Percentiles rank a stretch among this genome's conserved stretches.
Evolutionary conservation across 2,329 filamentous ascomycete species (phyloP).

Genomic region (Scytalidium sp.): DNA sequence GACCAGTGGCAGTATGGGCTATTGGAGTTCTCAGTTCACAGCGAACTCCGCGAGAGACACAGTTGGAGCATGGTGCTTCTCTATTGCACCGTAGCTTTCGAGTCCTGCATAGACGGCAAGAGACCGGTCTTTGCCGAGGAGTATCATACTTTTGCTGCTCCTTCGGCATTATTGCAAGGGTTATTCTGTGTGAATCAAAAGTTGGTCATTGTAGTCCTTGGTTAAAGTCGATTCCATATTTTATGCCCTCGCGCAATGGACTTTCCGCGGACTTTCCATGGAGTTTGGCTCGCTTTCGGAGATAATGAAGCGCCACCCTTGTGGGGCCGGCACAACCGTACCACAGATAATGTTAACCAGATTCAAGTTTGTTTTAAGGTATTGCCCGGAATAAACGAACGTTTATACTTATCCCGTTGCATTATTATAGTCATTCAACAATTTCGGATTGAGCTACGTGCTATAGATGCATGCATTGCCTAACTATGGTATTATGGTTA

Average conservation of each 20-base stretch:
- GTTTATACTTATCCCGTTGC: no score
- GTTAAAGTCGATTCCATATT: background rate
- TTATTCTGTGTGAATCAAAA: background rate
- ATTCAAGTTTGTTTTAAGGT: no score
- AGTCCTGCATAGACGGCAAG: conserved; percentile 9
- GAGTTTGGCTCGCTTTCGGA: no score
- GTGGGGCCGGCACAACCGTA: no score
- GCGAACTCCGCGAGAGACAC: conserved; percentile 10
- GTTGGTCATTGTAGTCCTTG: no score
- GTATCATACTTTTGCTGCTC: background rate
- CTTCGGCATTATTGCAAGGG: background rate
- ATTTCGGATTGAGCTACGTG: no score
- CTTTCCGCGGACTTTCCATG: background rate
- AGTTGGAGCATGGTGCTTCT: conserved; percentile 13
- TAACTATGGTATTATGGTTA: no score
- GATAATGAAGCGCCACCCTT: no score
- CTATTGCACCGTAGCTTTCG: conserved; percentile 10
- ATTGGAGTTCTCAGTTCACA: conserved; percentile 5
- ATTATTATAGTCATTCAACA: no score
- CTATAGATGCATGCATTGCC: no score
- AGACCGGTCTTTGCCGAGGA: conserved; percentile 7
- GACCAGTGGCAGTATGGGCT: background rate
- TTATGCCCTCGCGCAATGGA: background rate
- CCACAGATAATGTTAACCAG: no score
- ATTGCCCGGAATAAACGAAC: no score